Evolutionary conservation across 1,284 basidiomycete genomes (phyloP).

Genomic region (Athelia sp.): DNA sequence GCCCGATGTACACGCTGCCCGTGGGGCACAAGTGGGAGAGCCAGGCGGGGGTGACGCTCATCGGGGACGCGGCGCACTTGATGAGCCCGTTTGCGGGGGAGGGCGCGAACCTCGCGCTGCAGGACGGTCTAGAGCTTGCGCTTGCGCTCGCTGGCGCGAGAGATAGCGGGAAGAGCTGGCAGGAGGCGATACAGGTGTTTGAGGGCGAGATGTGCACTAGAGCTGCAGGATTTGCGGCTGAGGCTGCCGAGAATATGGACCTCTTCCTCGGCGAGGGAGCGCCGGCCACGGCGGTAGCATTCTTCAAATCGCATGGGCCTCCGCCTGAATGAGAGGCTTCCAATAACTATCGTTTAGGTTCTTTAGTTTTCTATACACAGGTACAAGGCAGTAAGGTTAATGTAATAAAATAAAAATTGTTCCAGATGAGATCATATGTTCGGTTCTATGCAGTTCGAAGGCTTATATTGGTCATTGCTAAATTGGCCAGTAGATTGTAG

Average conservation of each 20-base stretch:
- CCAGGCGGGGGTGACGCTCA: conserved; percentile 8
- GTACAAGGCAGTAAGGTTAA: too few relatives aligned
- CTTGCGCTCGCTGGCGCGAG: conserved; percentile 14
- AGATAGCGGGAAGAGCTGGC: background rate
- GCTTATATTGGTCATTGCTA: too few relatives aligned
- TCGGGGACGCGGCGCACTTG: conserved; percentile 44
- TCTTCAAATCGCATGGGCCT: too few relatives aligned
- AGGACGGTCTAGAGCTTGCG: conserved; percentile 25
- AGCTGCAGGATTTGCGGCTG: background rate
- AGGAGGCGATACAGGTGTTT: background rate
- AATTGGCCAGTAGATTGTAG: too few relatives aligned
- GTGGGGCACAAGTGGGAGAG: background rate
- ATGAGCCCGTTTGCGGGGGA: conserved; percentile 42
- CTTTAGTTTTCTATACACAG: too few relatives aligned
- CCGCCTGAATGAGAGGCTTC: too few relatives aligned
- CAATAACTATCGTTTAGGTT: too few relatives aligned
- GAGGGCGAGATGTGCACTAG: background rate
- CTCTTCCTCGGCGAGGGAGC: background rate
- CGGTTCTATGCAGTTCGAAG: too few relatives aligned
- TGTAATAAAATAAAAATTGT: too few relatives aligned
- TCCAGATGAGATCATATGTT: too few relatives aligned
- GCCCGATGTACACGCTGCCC: background rate
- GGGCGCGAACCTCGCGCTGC: conserved; percentile 35
- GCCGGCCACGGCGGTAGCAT: background rate
- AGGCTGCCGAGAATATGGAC: background rate